phyloP scores from a whole-genome alignment of 1,139 yeast genomes.

The Nakaseomyces kungkrabaensis region DNA sequence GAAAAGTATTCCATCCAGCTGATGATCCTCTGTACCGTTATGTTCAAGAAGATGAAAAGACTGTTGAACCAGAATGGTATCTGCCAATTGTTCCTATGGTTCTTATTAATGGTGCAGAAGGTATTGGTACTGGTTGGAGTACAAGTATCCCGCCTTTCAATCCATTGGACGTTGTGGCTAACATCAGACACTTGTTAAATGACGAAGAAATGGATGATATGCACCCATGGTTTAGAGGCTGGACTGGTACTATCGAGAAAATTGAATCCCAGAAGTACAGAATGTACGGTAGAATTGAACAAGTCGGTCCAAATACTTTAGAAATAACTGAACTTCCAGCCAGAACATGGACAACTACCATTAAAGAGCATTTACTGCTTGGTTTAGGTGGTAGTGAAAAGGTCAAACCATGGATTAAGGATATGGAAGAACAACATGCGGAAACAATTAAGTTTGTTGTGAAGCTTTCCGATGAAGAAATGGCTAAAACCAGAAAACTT shows the following conservation, averaged over 20 bases:
- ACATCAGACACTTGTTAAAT: constrained; percentile 62
- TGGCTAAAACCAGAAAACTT: constrained; percentile 62
- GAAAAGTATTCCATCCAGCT: constrained; percentile 63
- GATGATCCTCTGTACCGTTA: constrained; percentile 76
- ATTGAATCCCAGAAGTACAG: constrained; percentile 57
- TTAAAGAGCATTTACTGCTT: constrained; percentile 72
- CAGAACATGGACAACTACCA: constrained; percentile 82
- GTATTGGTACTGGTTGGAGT: constrained; percentile 99
- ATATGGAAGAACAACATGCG: constrained; percentile 90
- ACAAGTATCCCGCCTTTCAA: constrained; percentile 86
- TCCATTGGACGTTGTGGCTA: constrained; percentile 72
- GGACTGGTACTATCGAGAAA: constrained; percentile 76
- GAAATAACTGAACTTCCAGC: constrained; percentile 92
- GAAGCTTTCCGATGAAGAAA: constrained; percentile 65
- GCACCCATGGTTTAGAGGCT: constrained; percentile 94
- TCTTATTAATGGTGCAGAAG: constrained; percentile 91
- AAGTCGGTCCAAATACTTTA: constrained; percentile 66
- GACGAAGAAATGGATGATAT: constrained; percentile 64
- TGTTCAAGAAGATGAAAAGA: constrained; percentile 84
- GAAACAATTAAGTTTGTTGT: constrained; percentile 70
- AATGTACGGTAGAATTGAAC: constrained; percentile 72
- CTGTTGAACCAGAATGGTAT: constrained; percentile 96
- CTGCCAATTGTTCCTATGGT: constrained; percentile 88
- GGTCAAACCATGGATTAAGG: constrained; percentile 77
- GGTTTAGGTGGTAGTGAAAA: constrained; percentile 70